These are phyloP conservation scores for Curvularia spicifera DNA, from an alignment of 2,329 filamentous ascomycete species.

Conservation along the genomic window DNA sequence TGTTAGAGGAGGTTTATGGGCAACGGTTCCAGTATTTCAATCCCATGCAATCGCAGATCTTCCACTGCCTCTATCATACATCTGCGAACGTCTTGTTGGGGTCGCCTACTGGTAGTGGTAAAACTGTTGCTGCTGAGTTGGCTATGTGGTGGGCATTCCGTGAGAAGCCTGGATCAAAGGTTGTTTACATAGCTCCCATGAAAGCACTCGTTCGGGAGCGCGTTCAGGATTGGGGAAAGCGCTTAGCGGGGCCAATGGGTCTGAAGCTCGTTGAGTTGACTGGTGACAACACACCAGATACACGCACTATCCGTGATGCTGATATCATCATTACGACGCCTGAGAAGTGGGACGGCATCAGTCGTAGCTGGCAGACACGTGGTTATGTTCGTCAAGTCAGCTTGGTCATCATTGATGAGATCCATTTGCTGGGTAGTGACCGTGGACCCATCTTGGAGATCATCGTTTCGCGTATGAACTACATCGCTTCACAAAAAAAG, in stretches of 20 bases:
- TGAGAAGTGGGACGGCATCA: slow-evolving; percentile 99
- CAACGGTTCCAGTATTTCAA: slow-evolving; percentile 96
- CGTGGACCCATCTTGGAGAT: slow-evolving; percentile 98
- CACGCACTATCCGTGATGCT: slow-evolving; percentile 89
- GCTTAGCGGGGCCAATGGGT: slow-evolving; percentile 81
- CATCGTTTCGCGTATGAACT: slow-evolving; percentile 94
- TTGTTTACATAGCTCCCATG: slow-evolving; percentile 99
- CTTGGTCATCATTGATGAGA: slow-evolving; percentile 97
- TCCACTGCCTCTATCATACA: slow-evolving; percentile 95
- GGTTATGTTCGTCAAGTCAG: slow-evolving; percentile 94
- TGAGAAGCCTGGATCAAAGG: slow-evolving; percentile 91
- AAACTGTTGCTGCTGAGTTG: slow-evolving; percentile 93
- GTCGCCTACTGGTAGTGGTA: slow-evolving; percentile 95
- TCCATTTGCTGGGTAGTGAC: slow-evolving; percentile 94
- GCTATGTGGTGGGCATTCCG: slow-evolving; percentile 99
- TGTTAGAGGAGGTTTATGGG: slow-evolving; percentile 85
- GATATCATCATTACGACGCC: slow-evolving; percentile 98
- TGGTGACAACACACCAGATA: slow-evolving; percentile 97
- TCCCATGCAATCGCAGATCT: slow-evolving; percentile 98
- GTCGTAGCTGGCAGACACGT: slow-evolving; percentile 97
- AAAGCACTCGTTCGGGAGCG: slow-evolving; percentile 96
- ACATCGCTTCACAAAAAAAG: slow-evolving; percentile 93
- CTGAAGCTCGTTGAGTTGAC: slow-evolving; percentile 94
- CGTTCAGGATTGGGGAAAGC: slow-evolving; percentile 90
- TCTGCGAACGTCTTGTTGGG: slow-evolving; percentile 90